These are phyloP conservation scores for Alternaria burnsii DNA, from an alignment of 2,329 filamentous ascomycete species.

Conservation along the genomic window DNA sequence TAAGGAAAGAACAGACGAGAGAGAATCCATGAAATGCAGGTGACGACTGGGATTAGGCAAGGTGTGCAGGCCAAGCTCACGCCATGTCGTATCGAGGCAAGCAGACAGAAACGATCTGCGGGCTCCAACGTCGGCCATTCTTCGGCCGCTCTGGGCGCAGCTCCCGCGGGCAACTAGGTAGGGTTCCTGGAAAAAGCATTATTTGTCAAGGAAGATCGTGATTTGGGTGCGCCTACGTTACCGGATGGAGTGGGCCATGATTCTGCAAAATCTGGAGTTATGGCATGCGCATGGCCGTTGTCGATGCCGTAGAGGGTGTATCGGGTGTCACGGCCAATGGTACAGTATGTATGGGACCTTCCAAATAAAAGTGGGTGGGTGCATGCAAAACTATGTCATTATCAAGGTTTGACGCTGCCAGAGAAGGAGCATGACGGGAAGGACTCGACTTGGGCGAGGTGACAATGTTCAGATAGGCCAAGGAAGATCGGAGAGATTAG, in stretches of 20 bases:
- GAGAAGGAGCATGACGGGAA: background rate
- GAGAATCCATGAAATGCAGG: constrained; percentile 23
- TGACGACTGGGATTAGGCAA: constrained; percentile 18
- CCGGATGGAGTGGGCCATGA: background rate
- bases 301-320: constrained; percentile 5
- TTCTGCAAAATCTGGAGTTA: constrained; percentile 3
- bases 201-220: constrained; percentile 26
- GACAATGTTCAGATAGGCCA: background rate
- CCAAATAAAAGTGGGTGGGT: constrained; percentile 14
- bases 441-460: background rate
- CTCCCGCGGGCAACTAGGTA: constrained; percentile 13
- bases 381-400: constrained; percentile 21
- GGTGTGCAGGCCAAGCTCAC: constrained; percentile 13
- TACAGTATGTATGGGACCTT: constrained; percentile 4
- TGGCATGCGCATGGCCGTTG: constrained; percentile 3
- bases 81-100: constrained; percentile 30
- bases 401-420: constrained; percentile 8
- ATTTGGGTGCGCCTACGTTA: constrained; percentile 13
- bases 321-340: constrained; percentile 11
- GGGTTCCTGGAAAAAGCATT: constrained; percentile 13
- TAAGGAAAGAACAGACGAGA: constrained; percentile 26
- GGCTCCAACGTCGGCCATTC: constrained; percentile 39
- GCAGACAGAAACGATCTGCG: constrained; percentile 27
- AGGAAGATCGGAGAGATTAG: background rate
- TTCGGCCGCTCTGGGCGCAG: constrained; percentile 36